Percentiles rank a stretch among this genome's conserved stretches.
Conservation (phyloP, 495 filamentous ascomycete genomes). For the Aspergillus bridgeri region DNA sequence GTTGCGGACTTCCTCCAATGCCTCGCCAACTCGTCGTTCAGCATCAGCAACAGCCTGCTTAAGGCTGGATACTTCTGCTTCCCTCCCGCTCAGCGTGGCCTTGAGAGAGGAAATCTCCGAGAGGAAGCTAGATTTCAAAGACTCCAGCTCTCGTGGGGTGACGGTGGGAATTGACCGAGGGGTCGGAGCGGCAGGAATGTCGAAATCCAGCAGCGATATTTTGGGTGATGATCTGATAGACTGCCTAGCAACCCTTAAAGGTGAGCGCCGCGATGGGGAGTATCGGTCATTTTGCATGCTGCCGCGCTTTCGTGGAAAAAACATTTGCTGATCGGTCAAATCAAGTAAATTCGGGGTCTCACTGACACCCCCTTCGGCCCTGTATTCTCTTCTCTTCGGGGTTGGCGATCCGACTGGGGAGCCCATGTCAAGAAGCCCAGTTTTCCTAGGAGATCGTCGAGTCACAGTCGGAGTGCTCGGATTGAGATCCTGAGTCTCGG, state of each 20-base stretch:
- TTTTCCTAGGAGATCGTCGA: conserved; percentile 29
- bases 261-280: conserved; percentile 46
- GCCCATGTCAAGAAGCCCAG: conserved; percentile 30
- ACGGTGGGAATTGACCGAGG: conserved; percentile 87
- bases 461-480: conserved; percentile 37
- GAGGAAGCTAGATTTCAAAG: conserved; percentile 80
- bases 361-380: conserved; percentile 41
- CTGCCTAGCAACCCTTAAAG: conserved; percentile 30
- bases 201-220: conserved; percentile 76
- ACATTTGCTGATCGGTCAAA: conserved; percentile 75
- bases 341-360: conserved; percentile 65
- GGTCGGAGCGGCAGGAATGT: conserved; percentile 83
- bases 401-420: conserved; percentile 55
- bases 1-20: conserved; percentile 74
- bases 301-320: conserved; percentile 40
- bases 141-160: conserved; percentile 88
- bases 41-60: conserved; percentile 84
- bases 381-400: conserved; percentile 56
- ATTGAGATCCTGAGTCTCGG: conserved; percentile 19
- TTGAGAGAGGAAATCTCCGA: conserved; percentile 88
- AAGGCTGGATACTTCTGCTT: conserved; percentile 80
- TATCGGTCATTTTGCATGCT: conserved; percentile 36
- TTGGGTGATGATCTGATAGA: conserved; percentile 39
- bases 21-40: conserved; percentile 85
- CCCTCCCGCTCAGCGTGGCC: conserved; percentile 83